Evolutionary conservation across 1,284 basidiomycete genomes (phyloP).

Genomic region (Cutaneotrichosporon cyanovorans): DNA sequence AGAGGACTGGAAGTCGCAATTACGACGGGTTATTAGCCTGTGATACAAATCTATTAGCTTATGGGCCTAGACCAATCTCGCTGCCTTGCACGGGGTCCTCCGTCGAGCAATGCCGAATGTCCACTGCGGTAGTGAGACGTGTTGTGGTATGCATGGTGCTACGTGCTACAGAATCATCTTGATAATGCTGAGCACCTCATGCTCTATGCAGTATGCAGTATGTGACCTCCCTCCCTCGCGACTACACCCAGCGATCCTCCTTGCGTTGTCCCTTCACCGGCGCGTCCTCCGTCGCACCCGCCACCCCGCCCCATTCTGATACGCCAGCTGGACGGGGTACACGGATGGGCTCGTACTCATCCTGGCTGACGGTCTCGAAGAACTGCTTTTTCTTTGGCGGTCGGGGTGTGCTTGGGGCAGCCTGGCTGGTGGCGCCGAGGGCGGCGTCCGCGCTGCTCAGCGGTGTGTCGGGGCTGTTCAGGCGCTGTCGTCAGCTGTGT

Average conservation of each 20-base stretch:
- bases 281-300: conserved; percentile 48
- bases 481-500: conserved; percentile 14
- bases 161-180: no score
- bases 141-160: no score
- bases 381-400: conserved; percentile 23
- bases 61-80: no score
- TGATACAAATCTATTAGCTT: no score
- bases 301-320: conserved; percentile 83
- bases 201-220: no score
- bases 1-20: no score
- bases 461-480: conserved; percentile 17
- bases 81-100: no score
- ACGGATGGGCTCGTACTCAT: conserved; percentile 82
- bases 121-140: no score
- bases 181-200: no score
- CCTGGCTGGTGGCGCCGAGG: conserved; percentile 1
- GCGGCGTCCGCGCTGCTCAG: conserved; percentile 8
- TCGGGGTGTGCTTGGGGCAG: not conserved
- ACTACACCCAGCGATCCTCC: conserved; percentile 41
- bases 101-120: no score
- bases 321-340: conserved; percentile 72
- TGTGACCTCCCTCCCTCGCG: not conserved
- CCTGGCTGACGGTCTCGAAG: conserved; percentile 36
- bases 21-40: no score
- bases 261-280: conserved; percentile 37